These are phyloP conservation scores for Claviceps maximensis DNA, from an alignment of 2,329 filamentous ascomycete genomes.

Conservation along the genomic window DNA sequence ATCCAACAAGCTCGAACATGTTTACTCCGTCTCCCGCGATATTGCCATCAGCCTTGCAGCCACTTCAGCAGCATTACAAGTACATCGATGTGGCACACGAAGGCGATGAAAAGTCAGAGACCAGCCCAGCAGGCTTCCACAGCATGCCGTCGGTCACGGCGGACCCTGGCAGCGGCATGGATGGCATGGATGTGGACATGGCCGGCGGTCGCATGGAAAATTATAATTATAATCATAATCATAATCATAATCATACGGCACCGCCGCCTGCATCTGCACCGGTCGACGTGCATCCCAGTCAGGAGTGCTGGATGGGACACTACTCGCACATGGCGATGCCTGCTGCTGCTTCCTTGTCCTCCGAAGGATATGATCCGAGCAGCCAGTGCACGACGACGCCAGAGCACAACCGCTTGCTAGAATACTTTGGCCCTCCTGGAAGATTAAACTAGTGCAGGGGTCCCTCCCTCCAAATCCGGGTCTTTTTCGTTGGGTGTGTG, in stretches of 20 bases:
- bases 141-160: neutral
- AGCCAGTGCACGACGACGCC: neutral
- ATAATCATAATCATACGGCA: neutral
- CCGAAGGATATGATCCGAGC: neutral
- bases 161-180: neutral
- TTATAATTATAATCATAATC: neutral
- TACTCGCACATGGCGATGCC: constrained; percentile 4
- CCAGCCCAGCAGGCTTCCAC: constrained; percentile 1
- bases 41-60: constrained; percentile 2
- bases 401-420: constrained; percentile 1
- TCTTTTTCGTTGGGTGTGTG: no score
- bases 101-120: neutral
- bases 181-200: constrained; percentile 5
- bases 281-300: neutral
- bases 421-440: neutral
- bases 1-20: constrained; percentile 1
- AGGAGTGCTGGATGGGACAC: constrained; percentile 2
- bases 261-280: neutral
- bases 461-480: no score
- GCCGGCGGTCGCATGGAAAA: neutral
- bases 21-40: constrained; percentile 1
- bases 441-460: neutral
- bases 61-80: constrained; percentile 1
- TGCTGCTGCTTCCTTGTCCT: neutral
- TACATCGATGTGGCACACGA: constrained; percentile 1